Conservation (phyloP, 2,329 filamentous ascomycete species). For the Phaeosphaeria sp. region DNA sequence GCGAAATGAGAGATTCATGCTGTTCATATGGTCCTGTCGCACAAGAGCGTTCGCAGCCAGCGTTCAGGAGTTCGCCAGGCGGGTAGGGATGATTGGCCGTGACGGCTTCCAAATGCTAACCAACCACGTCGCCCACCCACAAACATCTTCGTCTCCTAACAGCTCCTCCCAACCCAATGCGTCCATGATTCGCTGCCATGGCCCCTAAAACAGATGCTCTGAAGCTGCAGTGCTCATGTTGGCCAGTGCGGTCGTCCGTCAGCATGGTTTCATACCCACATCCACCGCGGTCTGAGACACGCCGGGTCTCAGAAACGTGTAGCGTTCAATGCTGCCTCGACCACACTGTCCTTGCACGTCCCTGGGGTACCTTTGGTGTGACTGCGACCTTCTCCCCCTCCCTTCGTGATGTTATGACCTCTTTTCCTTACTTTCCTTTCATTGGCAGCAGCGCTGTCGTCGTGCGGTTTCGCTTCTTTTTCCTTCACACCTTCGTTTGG, state of each 20-base stretch:
- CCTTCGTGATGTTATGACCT: conserved; percentile 31
- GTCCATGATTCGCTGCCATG: conserved; percentile 13
- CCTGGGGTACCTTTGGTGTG: conserved; percentile 37
- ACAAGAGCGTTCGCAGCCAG: conserved; percentile 13
- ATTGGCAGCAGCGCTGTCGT: conserved; percentile 47
- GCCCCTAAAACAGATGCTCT: conserved; percentile 9
- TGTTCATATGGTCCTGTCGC: conserved; percentile 24
- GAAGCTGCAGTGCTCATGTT: conserved; percentile 2
- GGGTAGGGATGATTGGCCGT: conserved; percentile 30
- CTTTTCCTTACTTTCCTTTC: conserved; percentile 32
- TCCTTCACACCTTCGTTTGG: conserved; percentile 40
- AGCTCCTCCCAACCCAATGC: background rate
- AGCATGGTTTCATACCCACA: conserved; percentile 32
- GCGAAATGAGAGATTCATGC: conserved; percentile 30
- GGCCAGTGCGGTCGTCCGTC: background rate
- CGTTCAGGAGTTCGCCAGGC: conserved; percentile 19
- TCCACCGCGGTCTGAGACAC: conserved; percentile 35
- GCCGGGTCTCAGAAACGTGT: conserved; percentile 37
- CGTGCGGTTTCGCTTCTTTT: conserved; percentile 44
- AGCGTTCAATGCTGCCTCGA: conserved; percentile 44
- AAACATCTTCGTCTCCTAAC: background rate
- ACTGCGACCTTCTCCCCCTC: conserved; percentile 26
- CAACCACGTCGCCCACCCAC: conserved; percentile 22
- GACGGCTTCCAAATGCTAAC: conserved; percentile 19
- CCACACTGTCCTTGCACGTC: conserved; percentile 32